Evolutionary conservation across 176 grass and related monocot species (phyloP), one percentile per base, ranked within the genome.

Genomic region (Carex kokanica): DNA sequence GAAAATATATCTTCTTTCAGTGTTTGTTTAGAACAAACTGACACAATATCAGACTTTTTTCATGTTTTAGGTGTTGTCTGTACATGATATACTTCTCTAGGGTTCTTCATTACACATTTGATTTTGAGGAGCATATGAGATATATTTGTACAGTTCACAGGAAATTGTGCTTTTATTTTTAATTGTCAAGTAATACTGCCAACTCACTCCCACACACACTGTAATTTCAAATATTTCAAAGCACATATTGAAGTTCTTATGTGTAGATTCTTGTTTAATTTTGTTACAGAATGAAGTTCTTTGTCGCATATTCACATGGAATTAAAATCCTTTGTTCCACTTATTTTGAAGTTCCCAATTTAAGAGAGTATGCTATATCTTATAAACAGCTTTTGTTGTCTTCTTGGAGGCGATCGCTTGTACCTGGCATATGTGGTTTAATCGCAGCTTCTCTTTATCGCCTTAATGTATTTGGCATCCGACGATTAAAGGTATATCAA

Each of bases 341-440:
- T 54, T 77, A 21, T n/a, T 20, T 54, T 6, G 1, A 55, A 17
- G 24, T 77, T 77, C 4, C 12, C 54, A 17, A 77, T 21, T 23
- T 21, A 23, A 61, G 16, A 17, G 13, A 31, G 6, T 31, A 17
- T 75, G 23, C 16, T 83, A 64, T 78, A 57, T 75, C 6, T 45
- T 91, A 74, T 85, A 83, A 73, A 52, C 88, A 99, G 96, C 93
- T 99, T 90, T 83, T 99, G 83, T 86, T 99, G 87, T 99, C 84
- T 78, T 90, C 88, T 64, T 91, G 91, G 96, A 95, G 82, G 81
- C 47, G 88, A 82, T 99, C 96, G 18, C 81, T 99, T 84, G 75
- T 99, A 87, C 96, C 96, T 86, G 89, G 93, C 66, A 83, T 99
- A 81, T 99, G 91, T 85, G 93, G 96, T 83, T 47, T 95, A 69